Percentiles rank a stretch among this genome's conserved stretches.
Evolutionary conservation across 768 basidiomycete species (phyloP).

Genomic region (Psilocybe subaeruginosa): DNA sequence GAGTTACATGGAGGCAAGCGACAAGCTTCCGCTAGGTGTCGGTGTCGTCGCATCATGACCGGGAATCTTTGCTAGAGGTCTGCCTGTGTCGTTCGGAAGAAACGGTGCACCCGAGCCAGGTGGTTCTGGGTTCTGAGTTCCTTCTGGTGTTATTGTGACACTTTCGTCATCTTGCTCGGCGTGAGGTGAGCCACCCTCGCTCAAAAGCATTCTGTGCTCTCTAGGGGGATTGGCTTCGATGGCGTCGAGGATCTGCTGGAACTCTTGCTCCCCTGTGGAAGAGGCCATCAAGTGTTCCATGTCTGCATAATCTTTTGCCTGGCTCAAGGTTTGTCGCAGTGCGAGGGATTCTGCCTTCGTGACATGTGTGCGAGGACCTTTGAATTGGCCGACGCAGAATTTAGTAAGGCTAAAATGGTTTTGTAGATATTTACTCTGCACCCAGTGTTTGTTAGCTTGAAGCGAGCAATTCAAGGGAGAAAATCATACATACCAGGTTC

Average conservation of each 20-base stretch:
- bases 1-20: constrained; percentile 16
- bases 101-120: constrained; percentile 55
- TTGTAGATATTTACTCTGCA: constrained; percentile 71
- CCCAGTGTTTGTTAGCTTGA: background rate
- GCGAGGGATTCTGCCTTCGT: constrained; percentile 62
- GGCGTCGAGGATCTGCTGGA: constrained; percentile 52
- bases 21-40: constrained; percentile 21
- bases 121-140: constrained; percentile 61
- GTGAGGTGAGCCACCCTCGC: constrained; percentile 22
- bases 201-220: constrained; percentile 34
- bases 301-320: constrained; percentile 65
- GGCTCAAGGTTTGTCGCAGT: constrained; percentile 53
- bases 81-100: constrained; percentile 42
- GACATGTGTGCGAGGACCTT: constrained; percentile 57
- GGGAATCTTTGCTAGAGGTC: constrained; percentile 41
- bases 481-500: constrained; percentile 55
- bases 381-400: constrained; percentile 86
- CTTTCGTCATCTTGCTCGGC: constrained; percentile 30
- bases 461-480: background rate
- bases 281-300: constrained; percentile 52
- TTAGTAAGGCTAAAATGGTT: constrained; percentile 88
- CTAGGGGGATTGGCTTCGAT: constrained; percentile 50
- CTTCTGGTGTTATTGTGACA: constrained; percentile 45
- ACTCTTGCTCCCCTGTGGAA: constrained; percentile 67
- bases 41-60: constrained; percentile 51